Evolutionary conservation across 2,329 filamentous ascomycete species (phyloP), one percentile per base, ranked within the genome.

Genomic region (Thelonectria blattea): DNA sequence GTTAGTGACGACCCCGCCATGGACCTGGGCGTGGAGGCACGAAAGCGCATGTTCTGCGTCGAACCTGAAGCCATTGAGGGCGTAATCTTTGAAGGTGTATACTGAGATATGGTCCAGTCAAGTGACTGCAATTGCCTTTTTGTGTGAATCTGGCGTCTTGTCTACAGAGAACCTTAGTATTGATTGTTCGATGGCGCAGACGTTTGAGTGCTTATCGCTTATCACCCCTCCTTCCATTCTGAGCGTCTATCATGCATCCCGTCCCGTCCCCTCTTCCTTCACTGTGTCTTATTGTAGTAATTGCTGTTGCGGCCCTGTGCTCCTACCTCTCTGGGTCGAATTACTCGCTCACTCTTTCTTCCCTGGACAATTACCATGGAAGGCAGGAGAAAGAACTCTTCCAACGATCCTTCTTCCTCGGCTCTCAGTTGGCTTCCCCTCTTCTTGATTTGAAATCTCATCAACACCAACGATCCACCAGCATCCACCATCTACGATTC

Each of bases 211-310:
- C 56, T 64, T 68, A 63, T 67, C 45, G 24, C 59, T 62, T 58
- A 65, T 65, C 62, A 67, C 66, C 62, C 58, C 64, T 63, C 61
- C 51, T 59, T 42, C 24, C 49, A 52, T 49, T 49, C 51, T 11
- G 14, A 57, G 48, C 11, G 12, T 17, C 2, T 7, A 17, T 51
- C 34, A 18, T 51, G 11, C 39, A 37, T 41, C 41, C 42, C 45
- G 34, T 42, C 54, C 34, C 39, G 27, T 41, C 41, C 42, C 45
- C 41, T 42, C 54, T 41, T 54, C 56, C 58, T 52, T 52, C 43
- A 49, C 47, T 37, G 30, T 43, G 17, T 15, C 50, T 48, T 45
- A 34, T 43, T 30, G 27, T 30, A n/a, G 41, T 37, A 37, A 27
- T 24, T 45, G 14, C 17, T 18, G 8, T 24, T 43, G 22, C 22